Evolutionary conservation across 2,329 filamentous ascomycete genomes (phyloP).

Genomic region (Fusarium veterinarium): DNA sequence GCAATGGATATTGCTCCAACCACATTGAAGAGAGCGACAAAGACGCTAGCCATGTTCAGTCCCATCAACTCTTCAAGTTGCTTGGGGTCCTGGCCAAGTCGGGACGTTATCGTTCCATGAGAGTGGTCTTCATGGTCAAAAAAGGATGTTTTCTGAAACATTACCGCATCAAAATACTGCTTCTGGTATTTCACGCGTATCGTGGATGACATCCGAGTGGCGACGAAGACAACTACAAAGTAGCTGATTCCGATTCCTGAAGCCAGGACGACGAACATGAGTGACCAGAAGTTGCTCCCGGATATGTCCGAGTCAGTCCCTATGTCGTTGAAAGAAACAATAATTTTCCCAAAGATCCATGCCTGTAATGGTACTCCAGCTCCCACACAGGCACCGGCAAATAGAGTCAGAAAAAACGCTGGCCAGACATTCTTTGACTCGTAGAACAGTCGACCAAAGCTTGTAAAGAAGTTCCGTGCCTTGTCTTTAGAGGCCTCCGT

Average conservation of each 20-base stretch:
- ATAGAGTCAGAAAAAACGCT: slow-evolving; percentile 61
- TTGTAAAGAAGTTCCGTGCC: slow-evolving; percentile 59
- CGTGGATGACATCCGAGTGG: slow-evolving; percentile 60
- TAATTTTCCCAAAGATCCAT: slow-evolving; percentile 65
- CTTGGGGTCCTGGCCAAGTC: slow-evolving; percentile 66
- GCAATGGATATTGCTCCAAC: slow-evolving; percentile 73
- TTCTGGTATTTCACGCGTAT: slow-evolving; percentile 67
- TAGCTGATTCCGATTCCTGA: slow-evolving; percentile 64
- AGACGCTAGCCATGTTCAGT: slow-evolving; percentile 71
- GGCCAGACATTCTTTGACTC: slow-evolving; percentile 66
- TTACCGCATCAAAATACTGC: slow-evolving; percentile 70
- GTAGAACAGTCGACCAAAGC: slow-evolving; percentile 67
- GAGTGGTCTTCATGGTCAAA: slow-evolving; percentile 71
- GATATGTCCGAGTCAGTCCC: slow-evolving; percentile 50
- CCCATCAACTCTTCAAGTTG: slow-evolving; percentile 72
- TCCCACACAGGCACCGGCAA: slow-evolving; percentile 58
- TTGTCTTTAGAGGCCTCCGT: slow-evolving; percentile 42
- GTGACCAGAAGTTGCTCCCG: slow-evolving; percentile 69
- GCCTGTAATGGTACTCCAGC: slow-evolving; percentile 63
- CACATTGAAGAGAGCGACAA: slow-evolving; percentile 73
- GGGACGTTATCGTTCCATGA: slow-evolving; percentile 68
- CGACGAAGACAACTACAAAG: slow-evolving; percentile 52
- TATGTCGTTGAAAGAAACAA: slow-evolving; percentile 60
- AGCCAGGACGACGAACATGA: slow-evolving; percentile 73
- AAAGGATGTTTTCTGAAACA: slow-evolving; percentile 68